Conservation (phyloP, 441 rosid genomes). For the Gossypium trilobum region DNA sequence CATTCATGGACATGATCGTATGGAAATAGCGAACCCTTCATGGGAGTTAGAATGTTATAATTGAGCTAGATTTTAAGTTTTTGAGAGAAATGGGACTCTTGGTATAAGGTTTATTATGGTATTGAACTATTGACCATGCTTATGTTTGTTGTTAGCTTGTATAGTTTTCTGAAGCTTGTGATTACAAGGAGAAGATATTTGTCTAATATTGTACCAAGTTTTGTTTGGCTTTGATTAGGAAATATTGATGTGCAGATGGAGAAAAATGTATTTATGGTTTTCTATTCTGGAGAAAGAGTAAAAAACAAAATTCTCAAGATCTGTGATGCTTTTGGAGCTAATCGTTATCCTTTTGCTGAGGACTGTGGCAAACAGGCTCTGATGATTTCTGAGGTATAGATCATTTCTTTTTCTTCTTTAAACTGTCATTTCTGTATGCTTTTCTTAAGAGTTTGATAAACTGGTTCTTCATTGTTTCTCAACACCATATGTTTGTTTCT, state of each 20-base stretch:
- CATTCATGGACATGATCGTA: not conserved
- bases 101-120: not conserved
- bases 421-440: not conserved
- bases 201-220: constrained; percentile 11
- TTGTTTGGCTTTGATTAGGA: constrained; percentile 18
- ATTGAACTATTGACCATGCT: not conserved
- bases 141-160: constrained; percentile 1
- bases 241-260: constrained; percentile 47
- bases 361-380: constrained; percentile 60
- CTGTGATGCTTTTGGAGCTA: constrained; percentile 93
- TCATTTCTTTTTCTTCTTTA: constrained; percentile 10
- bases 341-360: constrained; percentile 73
- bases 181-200: not conserved
- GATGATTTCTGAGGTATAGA: constrained; percentile 52
- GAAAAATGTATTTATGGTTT: constrained; percentile 75
- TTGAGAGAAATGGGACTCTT: not conserved
- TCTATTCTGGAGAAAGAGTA: constrained; percentile 79
- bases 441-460: not conserved
- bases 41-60: not conserved
- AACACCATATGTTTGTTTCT: not conserved
- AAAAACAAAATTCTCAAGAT: constrained; percentile 76
- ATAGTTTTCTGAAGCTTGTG: not conserved
- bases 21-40: not conserved
- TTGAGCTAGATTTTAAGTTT: constrained; percentile 1
- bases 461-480: constrained; percentile 1